Base-by-base conservation (phyloP, 1,139 yeast species). In the Geotrichum candidum region DNA sequence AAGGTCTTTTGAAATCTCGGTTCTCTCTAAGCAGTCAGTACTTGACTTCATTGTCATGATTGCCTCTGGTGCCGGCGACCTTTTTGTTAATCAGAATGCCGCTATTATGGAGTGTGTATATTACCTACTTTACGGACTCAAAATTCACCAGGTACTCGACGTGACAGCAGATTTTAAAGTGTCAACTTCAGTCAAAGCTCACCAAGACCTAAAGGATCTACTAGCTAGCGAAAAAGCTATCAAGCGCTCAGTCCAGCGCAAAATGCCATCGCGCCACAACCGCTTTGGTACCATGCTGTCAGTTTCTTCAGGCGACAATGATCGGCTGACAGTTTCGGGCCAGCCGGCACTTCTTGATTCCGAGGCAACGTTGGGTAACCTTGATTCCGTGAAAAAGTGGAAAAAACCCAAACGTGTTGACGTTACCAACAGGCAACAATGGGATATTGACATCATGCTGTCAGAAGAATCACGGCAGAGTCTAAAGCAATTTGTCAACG, bases 261-360 rank as follows among this genome's bases (percentile, higher is more conserved):
- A 65, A n/a, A 83, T 83, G 52, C 78, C 81, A 22, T 82, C 92
- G 0, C 81, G 99, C 60, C 99, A 94, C 71, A 94, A 96, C 3
- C 80, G 96, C 53, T 94, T 94, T 76, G 99, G 99, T 1, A 86
- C 98, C 0, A 77, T 92, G 66, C 74, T 91, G 11, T 86, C 96
- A 1, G 79, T 91, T 38, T 84, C 86, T 64, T 81, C 84, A 33
- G 78, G 81, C 15, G 83, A 82, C 61, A 80, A 81, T 63, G 82
- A 81, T 9, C 79, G 88, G 54, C 76, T 89, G 33, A 84, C 90
- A 18, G 84, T 90, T 0, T 84, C 96, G 0, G 96, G 97, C 3
- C 92, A 89, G 66, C 84, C 84, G 65, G 90, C 87, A 1, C 71
- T 88, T 10, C 69, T 78, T 18, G 78, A 80, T 56, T 78, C 82